A percentile compares a stretch with the other conserved stretches of the same genome.
These are phyloP conservation scores for Juncus inflexus DNA, from an alignment of 176 grass and related monocot genomes.

Conservation along the genomic window DNA sequence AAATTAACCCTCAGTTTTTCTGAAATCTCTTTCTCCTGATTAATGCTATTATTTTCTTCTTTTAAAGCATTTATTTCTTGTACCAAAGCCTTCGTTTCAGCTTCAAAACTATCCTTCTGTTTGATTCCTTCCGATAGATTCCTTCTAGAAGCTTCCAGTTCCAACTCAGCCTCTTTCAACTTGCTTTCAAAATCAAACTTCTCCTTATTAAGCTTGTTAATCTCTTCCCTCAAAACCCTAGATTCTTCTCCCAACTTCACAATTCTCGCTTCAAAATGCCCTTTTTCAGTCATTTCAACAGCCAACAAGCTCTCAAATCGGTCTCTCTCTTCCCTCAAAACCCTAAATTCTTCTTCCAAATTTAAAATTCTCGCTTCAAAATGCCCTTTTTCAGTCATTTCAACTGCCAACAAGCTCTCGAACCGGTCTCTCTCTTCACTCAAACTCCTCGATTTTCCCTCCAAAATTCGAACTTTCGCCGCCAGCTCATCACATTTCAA, in stretches of 20 bases:
- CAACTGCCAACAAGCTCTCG: conserved; percentile 42
- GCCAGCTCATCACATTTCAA: conserved; percentile 64
- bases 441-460: conserved; percentile 77
- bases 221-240: conserved; percentile 51
- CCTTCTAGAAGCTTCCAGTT: conserved; percentile 47
- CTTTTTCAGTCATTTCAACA: conserved; percentile 43
- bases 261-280: conserved; percentile 36
- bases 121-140: conserved; percentile 60
- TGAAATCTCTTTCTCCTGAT: conserved; percentile 43
- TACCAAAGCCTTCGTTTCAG: conserved; percentile 38
- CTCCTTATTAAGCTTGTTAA: conserved; percentile 51
- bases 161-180: conserved; percentile 27
- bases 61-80: conserved; percentile 51
- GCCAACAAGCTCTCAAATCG: conserved; percentile 53
- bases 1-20: conserved; percentile 48
- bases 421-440: conserved; percentile 62
- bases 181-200: conserved; percentile 36
- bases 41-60: conserved; percentile 51
- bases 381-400: conserved; percentile 47
- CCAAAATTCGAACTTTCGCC: conserved; percentile 67
- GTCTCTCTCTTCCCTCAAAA: conserved; percentile 54
- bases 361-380: conserved; percentile 26
- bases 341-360: conserved; percentile 32
- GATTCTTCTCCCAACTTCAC: conserved; percentile 21
- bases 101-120: conserved; percentile 45